Evolutionary conservation across 148 eudicot genomes (phyloP).

Genomic region (Nyssa sinensis): DNA sequence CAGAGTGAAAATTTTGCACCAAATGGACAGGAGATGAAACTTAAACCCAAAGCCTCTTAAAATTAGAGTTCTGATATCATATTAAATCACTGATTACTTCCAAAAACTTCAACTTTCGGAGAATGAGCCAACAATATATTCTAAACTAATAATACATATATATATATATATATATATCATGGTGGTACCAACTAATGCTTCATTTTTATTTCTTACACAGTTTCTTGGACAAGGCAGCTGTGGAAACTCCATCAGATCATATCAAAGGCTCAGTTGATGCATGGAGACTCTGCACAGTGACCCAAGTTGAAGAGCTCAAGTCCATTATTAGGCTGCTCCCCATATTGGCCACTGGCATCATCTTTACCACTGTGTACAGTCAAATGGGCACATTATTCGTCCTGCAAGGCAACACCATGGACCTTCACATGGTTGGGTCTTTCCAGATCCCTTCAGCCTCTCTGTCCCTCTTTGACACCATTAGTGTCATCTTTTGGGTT

Average conservation of each 20-base stretch:
- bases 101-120: too few relatives aligned
- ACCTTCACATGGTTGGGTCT: constrained; percentile 24
- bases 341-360: constrained; percentile 49
- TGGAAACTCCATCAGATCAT: constrained; percentile 19
- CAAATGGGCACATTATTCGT: constrained; percentile 61
- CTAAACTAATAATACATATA: too few relatives aligned
- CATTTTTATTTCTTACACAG: constrained; percentile 13
- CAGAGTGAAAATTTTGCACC: too few relatives aligned
- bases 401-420: constrained; percentile 56
- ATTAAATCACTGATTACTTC: too few relatives aligned
- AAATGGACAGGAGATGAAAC: too few relatives aligned
- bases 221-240: constrained; percentile 58
- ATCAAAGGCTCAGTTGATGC: constrained; percentile 15
- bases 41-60: too few relatives aligned
- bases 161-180: not conserved
- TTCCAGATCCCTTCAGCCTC: constrained; percentile 56
- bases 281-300: constrained; percentile 55
- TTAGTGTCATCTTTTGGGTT: constrained; percentile 46
- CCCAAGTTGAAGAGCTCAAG: constrained; percentile 60
- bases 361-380: constrained; percentile 42
- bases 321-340: constrained; percentile 49
- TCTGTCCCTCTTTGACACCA: constrained; percentile 35
- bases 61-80: too few relatives aligned
- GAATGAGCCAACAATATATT: too few relatives aligned
- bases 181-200: not conserved